phyloP scores from a whole-genome alignment of 306 rosid genomes.

The Arachis hypogaea region DNA sequence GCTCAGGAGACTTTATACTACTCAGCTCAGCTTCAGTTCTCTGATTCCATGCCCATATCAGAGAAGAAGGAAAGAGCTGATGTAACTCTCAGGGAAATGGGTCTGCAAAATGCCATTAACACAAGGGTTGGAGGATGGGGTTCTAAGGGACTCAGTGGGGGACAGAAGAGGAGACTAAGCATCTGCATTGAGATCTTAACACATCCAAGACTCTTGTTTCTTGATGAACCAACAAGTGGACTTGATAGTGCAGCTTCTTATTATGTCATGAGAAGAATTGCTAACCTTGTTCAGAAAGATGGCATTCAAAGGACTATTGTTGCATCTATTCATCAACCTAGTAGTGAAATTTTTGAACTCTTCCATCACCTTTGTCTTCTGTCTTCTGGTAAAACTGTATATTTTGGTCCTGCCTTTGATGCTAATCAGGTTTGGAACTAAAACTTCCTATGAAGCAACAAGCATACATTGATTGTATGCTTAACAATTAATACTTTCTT shows the following conservation, averaged over 20 bases:
- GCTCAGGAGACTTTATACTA: constrained; percentile 57
- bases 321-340: constrained; percentile 74
- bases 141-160: constrained; percentile 64
- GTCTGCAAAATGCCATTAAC: constrained; percentile 57
- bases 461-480: neutral
- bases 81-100: constrained; percentile 61
- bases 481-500: neutral
- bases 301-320: constrained; percentile 55
- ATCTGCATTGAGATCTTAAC: constrained; percentile 75
- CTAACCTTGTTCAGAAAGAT: constrained; percentile 45
- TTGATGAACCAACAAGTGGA: constrained; percentile 85
- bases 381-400: constrained; percentile 46
- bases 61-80: constrained; percentile 69
- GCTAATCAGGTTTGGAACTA: constrained; percentile 41
- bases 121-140: constrained; percentile 73
- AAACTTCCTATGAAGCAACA: neutral
- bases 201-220: constrained; percentile 65
- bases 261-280: constrained; percentile 66
- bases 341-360: constrained; percentile 65
- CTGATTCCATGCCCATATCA: constrained; percentile 55
- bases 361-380: constrained; percentile 56
- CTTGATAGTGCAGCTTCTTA: constrained; percentile 80
- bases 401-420: constrained; percentile 44
- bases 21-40: constrained; percentile 70
- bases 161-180: constrained; percentile 75